Conservation (phyloP, 2,329 filamentous ascomycete species). For the Fusarium heterosporum region DNA sequence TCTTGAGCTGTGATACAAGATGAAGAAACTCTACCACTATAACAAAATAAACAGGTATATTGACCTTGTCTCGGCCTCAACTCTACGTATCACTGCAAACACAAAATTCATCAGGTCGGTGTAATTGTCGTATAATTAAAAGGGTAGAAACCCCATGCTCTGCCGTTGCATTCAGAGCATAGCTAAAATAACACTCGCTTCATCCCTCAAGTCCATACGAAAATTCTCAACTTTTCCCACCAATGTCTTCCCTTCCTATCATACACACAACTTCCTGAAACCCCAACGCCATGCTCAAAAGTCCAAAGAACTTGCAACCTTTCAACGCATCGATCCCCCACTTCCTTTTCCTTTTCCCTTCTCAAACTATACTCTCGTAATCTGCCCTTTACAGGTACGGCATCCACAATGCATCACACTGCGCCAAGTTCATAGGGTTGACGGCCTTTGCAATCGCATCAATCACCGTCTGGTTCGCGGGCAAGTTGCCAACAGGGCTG, state of each 20-base stretch:
- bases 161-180: neutral
- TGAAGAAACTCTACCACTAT: neutral
- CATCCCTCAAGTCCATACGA: neutral
- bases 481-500: constrained; percentile 80
- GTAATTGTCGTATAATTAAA: neutral
- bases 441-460: constrained; percentile 93
- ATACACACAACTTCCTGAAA: constrained; percentile 26
- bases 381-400: constrained; percentile 76
- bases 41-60: neutral
- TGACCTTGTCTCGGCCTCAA: neutral
- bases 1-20: neutral
- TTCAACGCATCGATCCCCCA: constrained; percentile 4
- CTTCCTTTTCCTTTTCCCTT: constrained; percentile 1
- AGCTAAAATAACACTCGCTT: neutral
- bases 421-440: constrained; percentile 87
- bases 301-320: constrained; percentile 29
- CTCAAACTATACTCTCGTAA: constrained; percentile 10
- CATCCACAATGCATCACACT: constrained; percentile 97
- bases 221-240: constrained; percentile 9
- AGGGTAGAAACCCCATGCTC: neutral
- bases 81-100: neutral
- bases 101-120: neutral
- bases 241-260: constrained; percentile 18
- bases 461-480: constrained; percentile 96
- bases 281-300: constrained; percentile 49